Percentiles rank a stretch among this genome's conserved stretches.
Evolutionary conservation across 805 yeast species (phyloP).

Genomic region (Diddensiella transvaalensis): DNA sequence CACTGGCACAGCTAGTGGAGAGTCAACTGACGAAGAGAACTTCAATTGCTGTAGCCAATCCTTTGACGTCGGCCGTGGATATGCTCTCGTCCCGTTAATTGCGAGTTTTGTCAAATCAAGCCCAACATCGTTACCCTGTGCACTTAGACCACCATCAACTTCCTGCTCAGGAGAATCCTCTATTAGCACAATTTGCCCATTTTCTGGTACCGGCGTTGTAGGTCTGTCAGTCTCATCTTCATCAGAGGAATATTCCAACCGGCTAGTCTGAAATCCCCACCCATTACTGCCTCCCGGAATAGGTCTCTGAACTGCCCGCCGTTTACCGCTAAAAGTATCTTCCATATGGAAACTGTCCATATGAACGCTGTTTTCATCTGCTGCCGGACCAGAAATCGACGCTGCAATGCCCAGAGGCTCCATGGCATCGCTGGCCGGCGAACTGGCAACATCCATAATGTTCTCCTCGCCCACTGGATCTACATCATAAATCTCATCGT

Average conservation of each 20-base stretch:
- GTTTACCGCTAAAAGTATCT: background rate
- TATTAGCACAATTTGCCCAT: background rate
- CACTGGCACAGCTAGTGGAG: slow-evolving; percentile 8
- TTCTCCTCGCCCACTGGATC: too few relatives aligned
- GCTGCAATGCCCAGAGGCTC: background rate
- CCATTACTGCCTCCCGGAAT: background rate
- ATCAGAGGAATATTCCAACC: background rate
- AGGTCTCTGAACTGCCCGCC: background rate
- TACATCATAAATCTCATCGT: slow-evolving; percentile 45
- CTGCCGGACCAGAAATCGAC: too few relatives aligned
- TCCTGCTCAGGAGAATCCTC: background rate
- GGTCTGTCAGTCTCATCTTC: background rate
- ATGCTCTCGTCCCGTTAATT: too few relatives aligned
- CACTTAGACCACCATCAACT: too few relatives aligned
- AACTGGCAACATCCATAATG: slow-evolving; percentile 40
- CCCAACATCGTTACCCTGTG: too few relatives aligned
- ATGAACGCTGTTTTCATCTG: background rate
- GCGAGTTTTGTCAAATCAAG: too few relatives aligned
- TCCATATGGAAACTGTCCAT: background rate
- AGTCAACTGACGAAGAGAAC: slow-evolving; percentile 37
- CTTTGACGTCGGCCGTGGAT: slow-evolving; percentile 2
- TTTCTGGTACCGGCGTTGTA: background rate
- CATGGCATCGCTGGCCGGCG: background rate
- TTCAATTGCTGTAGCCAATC: slow-evolving; percentile 66
- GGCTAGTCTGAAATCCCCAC: background rate